Percentiles rank a stretch among this genome's conserved stretches.
phyloP scores from a whole-genome alignment of 1,284 basidiomycete genomes.

The Porphyrellus sp. region DNA sequence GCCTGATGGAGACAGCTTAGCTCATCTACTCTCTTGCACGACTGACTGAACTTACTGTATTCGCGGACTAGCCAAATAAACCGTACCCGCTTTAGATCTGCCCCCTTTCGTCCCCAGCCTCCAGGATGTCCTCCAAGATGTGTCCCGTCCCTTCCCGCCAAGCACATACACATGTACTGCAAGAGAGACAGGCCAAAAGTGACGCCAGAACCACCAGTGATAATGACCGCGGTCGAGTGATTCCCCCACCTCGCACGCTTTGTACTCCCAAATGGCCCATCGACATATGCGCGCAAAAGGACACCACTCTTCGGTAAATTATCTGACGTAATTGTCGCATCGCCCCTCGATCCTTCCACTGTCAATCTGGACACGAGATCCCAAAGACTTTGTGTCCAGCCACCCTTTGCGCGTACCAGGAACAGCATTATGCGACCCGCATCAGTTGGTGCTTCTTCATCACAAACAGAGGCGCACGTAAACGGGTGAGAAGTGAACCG shows the following conservation, averaged over 20 bases:
- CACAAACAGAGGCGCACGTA: constrained; percentile 70
- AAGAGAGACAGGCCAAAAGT: constrained; percentile 74
- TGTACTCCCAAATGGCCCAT: constrained; percentile 79
- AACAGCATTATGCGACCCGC: constrained; percentile 64
- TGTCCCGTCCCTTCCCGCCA: constrained; percentile 53
- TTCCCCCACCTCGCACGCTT: constrained; percentile 63
- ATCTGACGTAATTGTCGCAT: constrained; percentile 2
- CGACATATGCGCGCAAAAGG: constrained; percentile 63
- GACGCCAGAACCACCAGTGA: constrained; percentile 80
- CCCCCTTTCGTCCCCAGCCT: constrained; percentile 44
- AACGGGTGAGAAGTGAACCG: constrained; percentile 77
- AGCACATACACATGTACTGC: constrained; percentile 65
- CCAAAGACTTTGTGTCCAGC: constrained; percentile 78
- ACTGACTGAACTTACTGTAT: constrained; percentile 53
- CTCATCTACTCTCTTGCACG: not conserved
- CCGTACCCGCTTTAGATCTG: constrained; percentile 58
- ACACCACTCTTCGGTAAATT: constrained; percentile 47
- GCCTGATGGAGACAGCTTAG: constrained; percentile 41
- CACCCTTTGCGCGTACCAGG: constrained; percentile 72
- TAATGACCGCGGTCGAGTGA: constrained; percentile 64
- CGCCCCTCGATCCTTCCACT: constrained; percentile 37
- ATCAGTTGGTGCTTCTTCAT: constrained; percentile 45
- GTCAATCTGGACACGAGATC: constrained; percentile 44
- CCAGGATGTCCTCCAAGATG: constrained; percentile 44
- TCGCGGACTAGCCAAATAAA: constrained; percentile 87